Percentiles rank a stretch among this genome's conserved stretches.
Evolutionary conservation across 148 eudicot species (phyloP).

Genomic region (Camellia japonica): DNA sequence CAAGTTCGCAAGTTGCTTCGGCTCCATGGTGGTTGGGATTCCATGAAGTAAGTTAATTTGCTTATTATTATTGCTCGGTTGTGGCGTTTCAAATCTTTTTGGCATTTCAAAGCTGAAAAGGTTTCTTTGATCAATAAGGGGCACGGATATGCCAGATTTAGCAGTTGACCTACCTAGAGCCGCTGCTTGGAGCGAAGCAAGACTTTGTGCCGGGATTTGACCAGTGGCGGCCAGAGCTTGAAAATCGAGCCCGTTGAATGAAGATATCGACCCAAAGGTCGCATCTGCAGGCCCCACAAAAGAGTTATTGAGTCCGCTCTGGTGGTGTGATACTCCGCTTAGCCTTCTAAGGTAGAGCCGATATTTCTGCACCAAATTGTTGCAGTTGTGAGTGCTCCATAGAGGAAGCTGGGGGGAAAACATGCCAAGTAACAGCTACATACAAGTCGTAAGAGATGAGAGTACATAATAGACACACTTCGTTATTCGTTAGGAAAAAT

Average conservation of each 20-base stretch:
- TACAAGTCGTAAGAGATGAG: neutral
- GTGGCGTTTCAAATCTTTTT: conserved; percentile 53
- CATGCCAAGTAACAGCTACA: neutral
- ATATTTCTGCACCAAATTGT: conserved; percentile 60
- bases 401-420: neutral
- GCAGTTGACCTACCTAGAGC: conserved; percentile 46
- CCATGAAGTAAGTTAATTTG: conserved; percentile 80
- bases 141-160: conserved; percentile 56
- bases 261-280: conserved; percentile 48
- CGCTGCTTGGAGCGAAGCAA: conserved; percentile 54
- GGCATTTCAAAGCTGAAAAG: conserved; percentile 71
- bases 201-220: conserved; percentile 45
- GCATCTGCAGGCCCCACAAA: conserved; percentile 62
- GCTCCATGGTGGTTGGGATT: conserved; percentile 56
- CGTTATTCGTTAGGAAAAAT: neutral
- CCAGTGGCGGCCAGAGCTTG: conserved; percentile 74
- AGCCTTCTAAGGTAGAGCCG: conserved; percentile 84
- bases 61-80: conserved; percentile 42
- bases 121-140: conserved; percentile 72
- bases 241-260: conserved; percentile 61
- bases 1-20: conserved; percentile 17
- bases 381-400: conserved; percentile 9
- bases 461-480: neutral
- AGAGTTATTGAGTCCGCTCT: conserved; percentile 50
- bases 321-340: conserved; percentile 79